Percentiles rank a stretch among this genome's conserved stretches.
Evolutionary conservation across 2,329 filamentous ascomycete genomes (phyloP).

Genomic region (Fusarium transvaalense): DNA sequence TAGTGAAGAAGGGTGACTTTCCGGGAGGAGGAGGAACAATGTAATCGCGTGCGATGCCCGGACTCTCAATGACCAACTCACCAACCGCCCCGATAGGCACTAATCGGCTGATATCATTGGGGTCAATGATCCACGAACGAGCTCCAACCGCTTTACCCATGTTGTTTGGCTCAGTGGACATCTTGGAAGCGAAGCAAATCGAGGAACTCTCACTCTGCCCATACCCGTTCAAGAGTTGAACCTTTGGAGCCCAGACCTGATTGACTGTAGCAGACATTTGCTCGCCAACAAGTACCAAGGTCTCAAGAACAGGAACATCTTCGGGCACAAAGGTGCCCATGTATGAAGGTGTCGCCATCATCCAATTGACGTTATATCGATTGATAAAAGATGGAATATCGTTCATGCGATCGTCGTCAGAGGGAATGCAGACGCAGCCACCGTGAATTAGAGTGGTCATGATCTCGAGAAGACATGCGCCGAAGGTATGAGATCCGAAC

Average conservation of each 20-base stretch:
- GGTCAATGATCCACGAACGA: constrained; percentile 30
- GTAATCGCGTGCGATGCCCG: constrained; percentile 36
- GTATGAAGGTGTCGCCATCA: constrained; percentile 34
- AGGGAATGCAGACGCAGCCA: constrained; percentile 39
- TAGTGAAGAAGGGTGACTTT: not conserved
- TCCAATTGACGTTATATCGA: constrained; percentile 16
- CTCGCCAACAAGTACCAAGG: constrained; percentile 7
- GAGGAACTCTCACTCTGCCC: constrained; percentile 49
- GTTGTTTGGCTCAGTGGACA: constrained; percentile 5
- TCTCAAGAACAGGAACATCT: not conserved
- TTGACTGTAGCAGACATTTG: constrained; percentile 13
- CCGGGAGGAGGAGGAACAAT: constrained; percentile 7
- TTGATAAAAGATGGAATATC: constrained; percentile 32
- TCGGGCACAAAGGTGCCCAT: constrained; percentile 9
- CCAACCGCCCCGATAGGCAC: constrained; percentile 32
- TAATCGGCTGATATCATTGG: constrained; percentile 3
- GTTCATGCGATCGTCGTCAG: constrained; percentile 41
- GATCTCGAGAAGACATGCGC: constrained; percentile 29
- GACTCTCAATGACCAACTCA: constrained; percentile 42
- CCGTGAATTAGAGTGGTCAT: constrained; percentile 26
- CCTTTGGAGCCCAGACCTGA: not conserved
- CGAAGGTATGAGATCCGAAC: constrained; percentile 40
- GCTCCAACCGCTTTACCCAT: constrained; percentile 30
- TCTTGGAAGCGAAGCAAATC: constrained; percentile 7
- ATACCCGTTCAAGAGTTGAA: constrained; percentile 56